Evolutionary conservation across 139 green algal species (phyloP), one percentile per base, ranked within the genome.

Genomic region (Chlorella sp.): DNA sequence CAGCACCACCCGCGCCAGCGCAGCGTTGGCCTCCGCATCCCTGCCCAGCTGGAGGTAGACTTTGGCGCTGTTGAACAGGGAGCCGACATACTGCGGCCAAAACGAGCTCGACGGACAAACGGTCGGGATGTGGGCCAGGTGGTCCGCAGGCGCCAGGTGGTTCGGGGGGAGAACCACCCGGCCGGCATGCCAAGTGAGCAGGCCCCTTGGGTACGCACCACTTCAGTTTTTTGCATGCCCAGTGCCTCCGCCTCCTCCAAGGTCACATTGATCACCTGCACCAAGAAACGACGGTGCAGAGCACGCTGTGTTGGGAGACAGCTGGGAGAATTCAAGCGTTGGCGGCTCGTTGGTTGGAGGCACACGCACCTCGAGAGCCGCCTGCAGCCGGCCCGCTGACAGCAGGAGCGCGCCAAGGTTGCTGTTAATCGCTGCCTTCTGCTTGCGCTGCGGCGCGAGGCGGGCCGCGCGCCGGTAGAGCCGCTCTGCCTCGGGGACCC

Each of bases 1-100:
- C n/a, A 42, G 12, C 53, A 75, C 9, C 23, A 75, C 69, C 27
- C 23, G 53, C 1, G 31, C 25, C 56, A 77, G 25, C 8, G 68
- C 46, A 8, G 25, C 21, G 45, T 87, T 73, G 0, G 81, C 77
- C 59, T 85, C 81, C 41, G 67, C 43, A 36, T 78, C 60, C 51
- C 71, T 68, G 3, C 88, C 87, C 55, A 87, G 67, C 66, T 80
- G 76, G 19, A 74, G 80, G 67, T 89, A 71, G 0, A 77, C 82
- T 71, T 93, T 93, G 29, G 76, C 89, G 17, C 74, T 43, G 79
- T 93, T 93, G 84, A 93, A 93, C 14, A 75, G 38, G 1, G 73
- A 76, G 17, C 82, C 82, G 60, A 72, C 55, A 42, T 76, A 84
- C 79, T 84, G 74, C 68, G 40, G 2, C 0, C n/a, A n/a, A 36